Conservation (phyloP, 2,329 filamentous ascomycete species). For the Calonectria hongkongensis region DNA sequence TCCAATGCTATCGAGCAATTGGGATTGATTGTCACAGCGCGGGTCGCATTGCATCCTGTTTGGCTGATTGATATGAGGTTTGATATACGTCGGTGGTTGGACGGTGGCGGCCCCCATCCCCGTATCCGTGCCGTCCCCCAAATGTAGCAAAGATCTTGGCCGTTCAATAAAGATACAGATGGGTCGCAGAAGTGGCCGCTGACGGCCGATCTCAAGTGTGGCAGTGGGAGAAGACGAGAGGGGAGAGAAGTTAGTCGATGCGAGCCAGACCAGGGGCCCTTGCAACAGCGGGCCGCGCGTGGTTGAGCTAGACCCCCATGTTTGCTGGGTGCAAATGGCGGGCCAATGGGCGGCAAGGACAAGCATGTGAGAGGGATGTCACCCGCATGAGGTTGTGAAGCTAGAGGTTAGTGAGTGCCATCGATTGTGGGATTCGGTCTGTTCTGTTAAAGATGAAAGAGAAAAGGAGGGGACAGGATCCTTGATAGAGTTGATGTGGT, state of each 20-base stretch:
- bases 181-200: slow-evolving; percentile 39
- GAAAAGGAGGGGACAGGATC: slow-evolving; percentile 13
- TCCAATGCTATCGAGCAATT: neutral
- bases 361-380: slow-evolving; percentile 53
- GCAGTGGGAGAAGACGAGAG: neutral
- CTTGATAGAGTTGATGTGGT: slow-evolving; percentile 14
- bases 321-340: slow-evolving; percentile 44
- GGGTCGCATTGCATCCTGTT: neutral
- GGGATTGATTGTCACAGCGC: neutral
- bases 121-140: slow-evolving; percentile 12
- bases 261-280: slow-evolving; percentile 43
- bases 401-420: slow-evolving; percentile 37
- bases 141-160: slow-evolving; percentile 24
- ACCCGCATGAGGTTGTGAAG: slow-evolving; percentile 51
- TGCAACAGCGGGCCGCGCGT: slow-evolving; percentile 54
- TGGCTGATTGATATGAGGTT: slow-evolving; percentile 1
- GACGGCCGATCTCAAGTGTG: slow-evolving; percentile 31
- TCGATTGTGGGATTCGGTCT: slow-evolving; percentile 27
- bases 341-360: slow-evolving; percentile 48
- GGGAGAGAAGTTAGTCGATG: slow-evolving; percentile 17
- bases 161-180: slow-evolving; percentile 28
- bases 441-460: neutral
- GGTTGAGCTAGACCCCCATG: slow-evolving; percentile 47
- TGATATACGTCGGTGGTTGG: slow-evolving; percentile 17
- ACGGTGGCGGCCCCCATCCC: slow-evolving; percentile 27